Percentiles rank a stretch among this genome's conserved stretches.
phyloP scores from a whole-genome alignment of 345 rosid genomes.

The Isatis tinctoria region DNA sequence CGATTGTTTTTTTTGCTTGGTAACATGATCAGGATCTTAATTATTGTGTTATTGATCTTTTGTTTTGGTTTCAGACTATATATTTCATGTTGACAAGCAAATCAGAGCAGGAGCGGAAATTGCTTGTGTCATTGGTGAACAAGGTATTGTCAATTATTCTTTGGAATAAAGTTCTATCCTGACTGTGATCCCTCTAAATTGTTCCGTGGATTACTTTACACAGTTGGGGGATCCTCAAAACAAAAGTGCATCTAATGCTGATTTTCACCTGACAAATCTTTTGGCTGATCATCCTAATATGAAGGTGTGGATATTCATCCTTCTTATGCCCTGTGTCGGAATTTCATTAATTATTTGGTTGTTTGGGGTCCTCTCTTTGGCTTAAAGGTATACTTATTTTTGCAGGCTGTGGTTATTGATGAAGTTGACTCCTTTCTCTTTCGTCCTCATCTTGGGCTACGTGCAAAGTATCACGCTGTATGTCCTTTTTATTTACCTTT shows the following conservation, averaged over 20 bases:
- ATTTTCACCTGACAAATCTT: conserved; percentile 81
- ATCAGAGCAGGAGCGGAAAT: conserved; percentile 88
- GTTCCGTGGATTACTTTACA: conserved; percentile 22
- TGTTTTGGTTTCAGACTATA: conserved; percentile 52
- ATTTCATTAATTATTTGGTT: not conserved
- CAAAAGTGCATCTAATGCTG: conserved; percentile 95
- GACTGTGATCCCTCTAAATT: not conserved
- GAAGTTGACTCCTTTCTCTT: conserved; percentile 93
- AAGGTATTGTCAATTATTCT: conserved; percentile 44
- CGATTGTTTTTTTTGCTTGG: not conserved
- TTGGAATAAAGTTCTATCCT: not conserved
- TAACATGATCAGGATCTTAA: not conserved
- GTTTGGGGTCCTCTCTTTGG: conserved; percentile 11
- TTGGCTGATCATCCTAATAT: conserved; percentile 94
- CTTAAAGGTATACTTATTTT: conserved; percentile 2
- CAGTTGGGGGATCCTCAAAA: conserved; percentile 99
- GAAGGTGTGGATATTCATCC: conserved; percentile 54
- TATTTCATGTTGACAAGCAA: conserved; percentile 73
- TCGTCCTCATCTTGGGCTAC: conserved; percentile 77
- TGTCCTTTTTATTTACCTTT: conserved; percentile 21
- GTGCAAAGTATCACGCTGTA: conserved; percentile 93
- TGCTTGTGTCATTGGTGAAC: conserved; percentile 82
- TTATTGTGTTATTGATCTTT: not conserved
- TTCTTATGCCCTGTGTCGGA: not conserved
- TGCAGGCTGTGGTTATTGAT: conserved; percentile 84